phyloP scores from a whole-genome alignment of 116 monocot genomes.

The Posidonia oceanica region DNA sequence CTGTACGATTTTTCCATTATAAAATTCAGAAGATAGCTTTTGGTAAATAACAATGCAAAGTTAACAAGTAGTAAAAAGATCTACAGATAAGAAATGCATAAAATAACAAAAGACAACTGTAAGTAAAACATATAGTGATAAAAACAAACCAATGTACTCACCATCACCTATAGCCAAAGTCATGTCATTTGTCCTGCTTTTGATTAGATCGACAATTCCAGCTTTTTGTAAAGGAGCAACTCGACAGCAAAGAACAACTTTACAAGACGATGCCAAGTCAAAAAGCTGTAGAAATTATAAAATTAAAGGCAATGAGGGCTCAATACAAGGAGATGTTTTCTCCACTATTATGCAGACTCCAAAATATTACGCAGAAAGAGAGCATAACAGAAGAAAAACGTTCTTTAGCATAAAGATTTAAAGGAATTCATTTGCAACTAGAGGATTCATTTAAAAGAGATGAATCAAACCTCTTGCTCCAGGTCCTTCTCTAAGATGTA shows the following conservation, averaged over 20 bases:
- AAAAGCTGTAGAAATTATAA: conserved; percentile 46
- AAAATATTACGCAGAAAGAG: neutral
- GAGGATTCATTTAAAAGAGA: neutral
- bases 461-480: conserved; percentile 50
- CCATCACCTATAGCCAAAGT: conserved; percentile 99
- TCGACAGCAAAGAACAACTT: conserved; percentile 90
- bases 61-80: too few relatives aligned
- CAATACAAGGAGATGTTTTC: conserved; percentile 27
- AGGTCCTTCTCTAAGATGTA: conserved; percentile 92
- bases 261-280: conserved; percentile 60
- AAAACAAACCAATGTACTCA: conserved; percentile 21
- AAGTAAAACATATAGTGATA: too few relatives aligned
- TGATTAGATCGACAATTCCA: conserved; percentile 89
- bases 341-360: neutral
- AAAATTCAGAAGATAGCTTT: too few relatives aligned
- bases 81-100: too few relatives aligned
- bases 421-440: too few relatives aligned
- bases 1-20: too few relatives aligned
- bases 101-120: too few relatives aligned
- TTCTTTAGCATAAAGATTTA: neutral
- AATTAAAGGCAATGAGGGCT: neutral
- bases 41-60: too few relatives aligned
- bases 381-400: neutral
- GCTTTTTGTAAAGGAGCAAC: conserved; percentile 99
- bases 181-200: conserved; percentile 91